Evolutionary conservation across 2,329 filamentous ascomycete species (phyloP).

Genomic region (Epichloe gansuensis): DNA sequence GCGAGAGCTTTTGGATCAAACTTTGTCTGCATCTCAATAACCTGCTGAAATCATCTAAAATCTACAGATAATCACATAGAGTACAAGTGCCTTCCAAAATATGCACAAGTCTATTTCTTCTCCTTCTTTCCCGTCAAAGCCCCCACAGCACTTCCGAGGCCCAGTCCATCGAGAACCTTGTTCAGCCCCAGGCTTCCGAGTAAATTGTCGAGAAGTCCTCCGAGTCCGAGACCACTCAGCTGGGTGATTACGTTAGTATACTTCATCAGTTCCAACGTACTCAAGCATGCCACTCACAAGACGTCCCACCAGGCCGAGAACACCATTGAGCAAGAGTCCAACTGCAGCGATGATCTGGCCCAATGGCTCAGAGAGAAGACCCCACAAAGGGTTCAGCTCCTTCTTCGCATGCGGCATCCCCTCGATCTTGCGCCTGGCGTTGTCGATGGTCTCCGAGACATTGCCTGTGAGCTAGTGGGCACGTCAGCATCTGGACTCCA

Average conservation of each 20-base stretch:
- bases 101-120: slow-evolving; percentile 10
- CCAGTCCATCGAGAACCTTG: slow-evolving; percentile 63
- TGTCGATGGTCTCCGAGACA: slow-evolving; percentile 74
- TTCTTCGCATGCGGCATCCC: slow-evolving; percentile 94
- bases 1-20: no score
- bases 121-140: slow-evolving; percentile 34
- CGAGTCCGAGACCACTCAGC: slow-evolving; percentile 70
- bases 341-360: slow-evolving; percentile 88
- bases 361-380: slow-evolving; percentile 67
- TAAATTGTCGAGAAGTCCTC: slow-evolving; percentile 66
- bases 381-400: slow-evolving; percentile 85
- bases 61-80: no score
- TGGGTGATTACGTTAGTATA: slow-evolving; percentile 8
- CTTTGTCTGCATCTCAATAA: no score
- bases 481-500: no score
- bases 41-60: no score
- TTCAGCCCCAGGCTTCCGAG: slow-evolving; percentile 66
- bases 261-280: background rate
- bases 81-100: background rate
- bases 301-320: slow-evolving; percentile 72
- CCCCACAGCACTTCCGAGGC: slow-evolving; percentile 39
- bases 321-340: slow-evolving; percentile 68
- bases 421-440: slow-evolving; percentile 76
- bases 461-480: slow-evolving; percentile 52
- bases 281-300: slow-evolving; percentile 33